These are phyloP conservation scores for Williopsis jadinii DNA, from an alignment of 1,139 yeast genomes.

Conservation along the genomic window DNA sequence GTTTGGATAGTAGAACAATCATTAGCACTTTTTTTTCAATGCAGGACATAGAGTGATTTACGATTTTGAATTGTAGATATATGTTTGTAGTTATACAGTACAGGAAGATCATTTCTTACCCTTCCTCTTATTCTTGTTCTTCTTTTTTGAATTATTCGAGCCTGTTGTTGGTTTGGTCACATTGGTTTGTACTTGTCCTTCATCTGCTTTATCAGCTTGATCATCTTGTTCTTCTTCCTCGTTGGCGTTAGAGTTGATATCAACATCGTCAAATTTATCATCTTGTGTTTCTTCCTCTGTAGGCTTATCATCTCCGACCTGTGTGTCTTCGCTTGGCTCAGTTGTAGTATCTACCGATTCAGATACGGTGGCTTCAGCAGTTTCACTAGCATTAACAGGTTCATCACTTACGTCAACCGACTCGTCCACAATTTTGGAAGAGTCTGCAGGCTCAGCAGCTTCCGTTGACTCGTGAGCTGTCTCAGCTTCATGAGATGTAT, in stretches of 20 bases:
- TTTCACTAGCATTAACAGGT: too few species aligned
- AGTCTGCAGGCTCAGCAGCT: too few species aligned
- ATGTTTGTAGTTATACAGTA: too few species aligned
- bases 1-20: background rate
- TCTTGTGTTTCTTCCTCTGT: background rate
- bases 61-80: background rate
- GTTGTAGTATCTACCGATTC: too few species aligned
- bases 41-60: slow-evolving; percentile 12
- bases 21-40: slow-evolving; percentile 3
- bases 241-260: slow-evolving; percentile 1
- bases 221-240: slow-evolving; percentile 4
- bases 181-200: slow-evolving; percentile 1
- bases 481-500: too few species aligned
- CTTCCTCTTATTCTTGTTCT: slow-evolving; percentile 26
- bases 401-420: too few species aligned
- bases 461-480: too few species aligned
- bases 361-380: too few species aligned
- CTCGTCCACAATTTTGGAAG: too few species aligned
- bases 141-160: slow-evolving; percentile 22
- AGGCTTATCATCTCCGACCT: too few species aligned
- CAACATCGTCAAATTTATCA: slow-evolving; percentile 8
- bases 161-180: slow-evolving; percentile 3
- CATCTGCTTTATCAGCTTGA: slow-evolving; percentile 3
- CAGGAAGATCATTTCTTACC: slow-evolving; percentile 13
- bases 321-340: too few species aligned